phyloP scores from a whole-genome alignment of 768 basidiomycete genomes.

The Termitomyces heimii region DNA sequence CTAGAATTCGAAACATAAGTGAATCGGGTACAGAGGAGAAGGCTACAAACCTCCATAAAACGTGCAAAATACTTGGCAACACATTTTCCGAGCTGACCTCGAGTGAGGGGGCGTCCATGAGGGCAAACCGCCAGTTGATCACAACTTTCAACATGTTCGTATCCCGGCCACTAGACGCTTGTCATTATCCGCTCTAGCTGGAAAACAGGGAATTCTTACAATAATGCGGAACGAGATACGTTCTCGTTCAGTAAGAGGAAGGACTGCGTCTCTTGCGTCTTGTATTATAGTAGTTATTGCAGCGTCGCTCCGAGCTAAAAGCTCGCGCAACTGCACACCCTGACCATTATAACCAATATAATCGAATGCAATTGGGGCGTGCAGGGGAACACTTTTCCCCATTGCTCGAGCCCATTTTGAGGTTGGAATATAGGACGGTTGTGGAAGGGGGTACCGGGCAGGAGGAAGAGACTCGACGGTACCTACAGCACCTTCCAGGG shows the following conservation, averaged over 20 bases:
- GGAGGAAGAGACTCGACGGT: slow-evolving; percentile 20
- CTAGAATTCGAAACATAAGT: background rate
- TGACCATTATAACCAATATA: slow-evolving; percentile 32
- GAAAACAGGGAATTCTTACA: slow-evolving; percentile 17
- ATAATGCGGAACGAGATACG: slow-evolving; percentile 32
- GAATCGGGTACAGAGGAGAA: background rate
- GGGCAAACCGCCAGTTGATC: slow-evolving; percentile 28
- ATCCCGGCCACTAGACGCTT: slow-evolving; percentile 42
- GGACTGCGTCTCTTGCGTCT: slow-evolving; percentile 32
- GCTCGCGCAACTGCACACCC: slow-evolving; percentile 42
- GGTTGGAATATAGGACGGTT: slow-evolving; percentile 19
- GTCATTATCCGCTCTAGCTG: background rate
- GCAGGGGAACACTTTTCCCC: slow-evolving; percentile 9
- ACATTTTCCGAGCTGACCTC: slow-evolving; percentile 31
- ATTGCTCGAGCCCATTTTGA: slow-evolving; percentile 19
- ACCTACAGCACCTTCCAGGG: slow-evolving; percentile 18
- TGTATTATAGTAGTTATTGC: slow-evolving; percentile 31
- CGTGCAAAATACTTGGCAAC: slow-evolving; percentile 31
- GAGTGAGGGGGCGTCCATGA: slow-evolving; percentile 31
- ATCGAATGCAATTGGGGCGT: slow-evolving; percentile 33
- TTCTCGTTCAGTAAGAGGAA: slow-evolving; percentile 26
- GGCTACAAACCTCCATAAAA: slow-evolving; percentile 23
- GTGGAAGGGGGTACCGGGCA: slow-evolving; percentile 31
- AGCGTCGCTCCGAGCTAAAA: slow-evolving; percentile 29
- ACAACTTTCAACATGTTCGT: slow-evolving; percentile 32